A percentile compares a stretch with the other conserved stretches of the same genome.
phyloP scores from a whole-genome alignment of 2,329 filamentous ascomycete species.

The Didymosphaeria variabile region DNA sequence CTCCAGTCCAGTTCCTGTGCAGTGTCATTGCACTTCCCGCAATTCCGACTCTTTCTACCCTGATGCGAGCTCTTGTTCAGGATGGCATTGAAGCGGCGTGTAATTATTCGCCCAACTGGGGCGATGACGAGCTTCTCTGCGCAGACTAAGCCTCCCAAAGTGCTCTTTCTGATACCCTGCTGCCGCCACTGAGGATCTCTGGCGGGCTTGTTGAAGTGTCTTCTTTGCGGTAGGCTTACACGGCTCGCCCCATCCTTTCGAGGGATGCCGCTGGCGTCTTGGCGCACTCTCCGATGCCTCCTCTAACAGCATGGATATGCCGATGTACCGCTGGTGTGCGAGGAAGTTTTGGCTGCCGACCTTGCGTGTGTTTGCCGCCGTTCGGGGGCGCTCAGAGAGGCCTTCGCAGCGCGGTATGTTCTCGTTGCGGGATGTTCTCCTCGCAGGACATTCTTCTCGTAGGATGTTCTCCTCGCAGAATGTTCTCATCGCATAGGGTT shows the following conservation, averaged over 20 bases:
- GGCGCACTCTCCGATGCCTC: not conserved
- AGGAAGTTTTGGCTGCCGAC: not conserved
- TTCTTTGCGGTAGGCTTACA: no score
- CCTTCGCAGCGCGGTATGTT: not conserved
- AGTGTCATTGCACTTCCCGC: not conserved
- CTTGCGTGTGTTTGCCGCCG: not conserved
- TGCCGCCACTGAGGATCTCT: no score
- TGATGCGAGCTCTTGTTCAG: not conserved
- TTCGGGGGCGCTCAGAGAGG: not conserved
- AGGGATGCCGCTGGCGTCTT: not conserved
- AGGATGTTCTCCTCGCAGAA: no score
- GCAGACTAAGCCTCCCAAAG: not conserved
- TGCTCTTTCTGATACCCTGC: no score
- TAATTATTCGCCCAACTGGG: not conserved
- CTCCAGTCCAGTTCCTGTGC: not conserved
- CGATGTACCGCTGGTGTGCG: not conserved
- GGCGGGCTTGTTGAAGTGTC: no score
- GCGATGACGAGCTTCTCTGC: not conserved
- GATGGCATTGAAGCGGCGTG: not conserved
- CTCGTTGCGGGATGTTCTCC: not conserved
- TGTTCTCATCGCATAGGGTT: no score
- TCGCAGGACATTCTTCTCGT: no score
- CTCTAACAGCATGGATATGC: not conserved
- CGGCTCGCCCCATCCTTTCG: not conserved
- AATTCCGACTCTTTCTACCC: not conserved